phyloP scores from a whole-genome alignment of 768 basidiomycete genomes.

The Russula virescens region DNA sequence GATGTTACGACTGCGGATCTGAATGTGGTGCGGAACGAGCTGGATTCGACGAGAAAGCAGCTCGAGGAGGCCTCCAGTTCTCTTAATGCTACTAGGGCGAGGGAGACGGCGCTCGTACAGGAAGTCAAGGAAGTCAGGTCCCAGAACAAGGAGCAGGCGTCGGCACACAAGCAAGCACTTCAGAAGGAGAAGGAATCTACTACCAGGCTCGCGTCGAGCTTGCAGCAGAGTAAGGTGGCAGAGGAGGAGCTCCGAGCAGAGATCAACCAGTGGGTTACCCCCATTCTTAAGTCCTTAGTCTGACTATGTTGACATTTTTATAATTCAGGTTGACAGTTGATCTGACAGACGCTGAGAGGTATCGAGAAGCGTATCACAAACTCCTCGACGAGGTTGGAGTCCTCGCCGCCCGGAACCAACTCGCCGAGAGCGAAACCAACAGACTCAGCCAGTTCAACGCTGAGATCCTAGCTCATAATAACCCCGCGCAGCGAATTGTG shows the following conservation, averaged over 20 bases:
- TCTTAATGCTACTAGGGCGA: slow-evolving; percentile 21
- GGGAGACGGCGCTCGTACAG: slow-evolving; percentile 29
- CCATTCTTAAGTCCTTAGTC: not conserved
- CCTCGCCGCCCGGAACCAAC: slow-evolving; percentile 61
- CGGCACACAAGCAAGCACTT: slow-evolving; percentile 29
- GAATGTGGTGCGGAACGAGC: slow-evolving; percentile 28
- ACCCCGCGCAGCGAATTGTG: slow-evolving; percentile 78
- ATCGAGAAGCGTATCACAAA: slow-evolving; percentile 64
- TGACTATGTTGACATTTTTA: not conserved
- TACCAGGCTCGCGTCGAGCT: slow-evolving; percentile 43
- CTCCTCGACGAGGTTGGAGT: slow-evolving; percentile 58
- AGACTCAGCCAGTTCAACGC: slow-evolving; percentile 78
- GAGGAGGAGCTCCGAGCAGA: slow-evolving; percentile 67
- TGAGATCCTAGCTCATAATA: slow-evolving; percentile 77
- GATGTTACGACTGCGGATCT: slow-evolving; percentile 41
- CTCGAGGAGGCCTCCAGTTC: slow-evolving; percentile 26
- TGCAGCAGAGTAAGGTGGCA: slow-evolving; percentile 53
- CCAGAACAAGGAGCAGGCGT: slow-evolving; percentile 31
- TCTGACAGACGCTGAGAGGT: slow-evolving; percentile 54
- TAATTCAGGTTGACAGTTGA: slow-evolving; percentile 41
- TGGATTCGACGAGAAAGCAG: slow-evolving; percentile 24
- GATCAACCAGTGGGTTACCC: slow-evolving; percentile 52
- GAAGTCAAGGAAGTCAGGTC: slow-evolving; percentile 29
- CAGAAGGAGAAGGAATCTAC: slow-evolving; percentile 34
- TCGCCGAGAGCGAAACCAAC: slow-evolving; percentile 76